Evolutionary conservation across 345 rosid genomes (phyloP), one percentile per base, ranked within the genome.

Genomic region (Arabidopsis suecica): DNA sequence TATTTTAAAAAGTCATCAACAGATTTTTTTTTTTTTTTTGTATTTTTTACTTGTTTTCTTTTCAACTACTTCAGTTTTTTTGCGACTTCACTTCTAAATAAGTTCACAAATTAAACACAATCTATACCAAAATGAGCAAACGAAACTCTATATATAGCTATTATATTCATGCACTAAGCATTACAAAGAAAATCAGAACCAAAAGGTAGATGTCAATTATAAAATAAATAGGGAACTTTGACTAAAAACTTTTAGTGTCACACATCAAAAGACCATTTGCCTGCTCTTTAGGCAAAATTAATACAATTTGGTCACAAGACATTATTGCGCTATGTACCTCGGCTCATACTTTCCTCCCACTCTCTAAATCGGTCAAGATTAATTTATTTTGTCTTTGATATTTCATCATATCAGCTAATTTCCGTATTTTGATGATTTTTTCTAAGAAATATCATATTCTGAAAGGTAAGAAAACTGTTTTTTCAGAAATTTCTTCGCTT

Each of bases 221-320:
- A 36, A 20, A 63, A 63, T 54, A 73, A 63, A 64, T 54, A 63
- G 16, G 16, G 2, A 63, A 34, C 40, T 16, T 57, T 57, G 72
- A 65, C 78, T 33, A 32, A 23, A 23, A 32, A 54, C 40, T 42
- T 20, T 42, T 22, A 73, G 22, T 30, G 45, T 28, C 32, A 53
- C 34, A 6, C 54, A 42, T 54, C 36, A 62, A 40, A 51, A 50
- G 14, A 30, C 12, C 59, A 49, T 37, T 71, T 48, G 71, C 78
- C 78, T 74, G 38, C 65, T 30, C 38, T 59, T 65, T 48, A 58
- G 60, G 72, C 51, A 74, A 74, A 42, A 4, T 73, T 4, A 14
- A 28, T 42, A 32, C 48, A 44, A 41, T 36, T 65, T 1, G 12
- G 44, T 57, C 73, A 66, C 73, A 33, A 7, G 16, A 57, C 60